phyloP scores from a whole-genome alignment of 345 rosid genomes.

The Populus euphratica region DNA sequence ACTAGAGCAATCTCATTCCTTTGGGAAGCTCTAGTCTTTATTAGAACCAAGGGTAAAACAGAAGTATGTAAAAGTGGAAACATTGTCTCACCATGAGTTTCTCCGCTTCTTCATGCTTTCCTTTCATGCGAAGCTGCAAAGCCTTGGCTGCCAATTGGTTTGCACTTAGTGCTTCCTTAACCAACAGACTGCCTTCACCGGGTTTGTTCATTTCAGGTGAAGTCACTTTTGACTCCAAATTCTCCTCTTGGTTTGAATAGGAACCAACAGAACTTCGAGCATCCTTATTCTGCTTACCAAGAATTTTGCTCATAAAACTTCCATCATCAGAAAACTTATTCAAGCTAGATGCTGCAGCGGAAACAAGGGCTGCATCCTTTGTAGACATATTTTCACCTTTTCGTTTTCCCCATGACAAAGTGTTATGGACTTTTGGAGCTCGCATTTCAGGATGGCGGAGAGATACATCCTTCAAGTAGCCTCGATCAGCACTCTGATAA shows the following conservation, averaged over 20 bases:
- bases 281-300: slow-evolving; percentile 34
- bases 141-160: slow-evolving; percentile 91
- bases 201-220: slow-evolving; percentile 19
- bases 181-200: slow-evolving; percentile 25
- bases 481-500: slow-evolving; percentile 40
- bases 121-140: slow-evolving; percentile 79
- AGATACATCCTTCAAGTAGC: slow-evolving; percentile 64
- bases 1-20: not conserved
- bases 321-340: slow-evolving; percentile 81
- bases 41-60: not conserved
- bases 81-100: slow-evolving; percentile 55
- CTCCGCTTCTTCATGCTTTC: slow-evolving; percentile 84
- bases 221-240: slow-evolving; percentile 18
- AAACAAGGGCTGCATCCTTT: slow-evolving; percentile 48
- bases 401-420: slow-evolving; percentile 73
- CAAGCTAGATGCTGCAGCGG: slow-evolving; percentile 55
- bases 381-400: slow-evolving; percentile 39
- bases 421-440: slow-evolving; percentile 61
- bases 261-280: slow-evolving; percentile 27
- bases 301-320: slow-evolving; percentile 58
- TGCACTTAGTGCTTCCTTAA: slow-evolving; percentile 47
- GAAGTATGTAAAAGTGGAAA: not conserved
- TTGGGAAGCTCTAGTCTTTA: not conserved
- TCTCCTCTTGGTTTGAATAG: slow-evolving; percentile 23
- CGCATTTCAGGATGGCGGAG: slow-evolving; percentile 51